A percentile compares a stretch with the other conserved stretches of the same genome.
Evolutionary conservation across 306 rosid genomes (phyloP).

Genomic region (Lupinus albus): DNA sequence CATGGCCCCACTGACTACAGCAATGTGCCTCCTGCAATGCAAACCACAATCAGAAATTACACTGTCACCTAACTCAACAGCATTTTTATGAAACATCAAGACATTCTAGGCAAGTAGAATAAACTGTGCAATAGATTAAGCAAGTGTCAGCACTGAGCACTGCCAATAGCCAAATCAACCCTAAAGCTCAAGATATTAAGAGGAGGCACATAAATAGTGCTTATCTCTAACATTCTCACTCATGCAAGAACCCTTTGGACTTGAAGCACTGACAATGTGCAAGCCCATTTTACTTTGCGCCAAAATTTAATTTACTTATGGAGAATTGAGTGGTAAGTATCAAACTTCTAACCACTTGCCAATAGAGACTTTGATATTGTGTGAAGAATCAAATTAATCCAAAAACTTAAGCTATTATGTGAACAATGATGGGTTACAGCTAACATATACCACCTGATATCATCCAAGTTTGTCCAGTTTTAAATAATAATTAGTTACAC

Average conservation of each 20-base stretch:
- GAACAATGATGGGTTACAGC: background rate
- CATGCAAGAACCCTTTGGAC: too few relatives aligned
- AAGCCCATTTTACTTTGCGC: too few relatives aligned
- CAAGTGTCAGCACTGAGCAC: background rate
- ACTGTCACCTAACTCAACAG: constrained; percentile 19
- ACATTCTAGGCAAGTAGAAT: constrained; percentile 1
- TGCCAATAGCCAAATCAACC: constrained; percentile 8
- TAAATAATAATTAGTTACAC: background rate
- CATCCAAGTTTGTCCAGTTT: constrained; percentile 8
- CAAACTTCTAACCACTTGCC: background rate
- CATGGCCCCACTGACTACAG: constrained; percentile 99
- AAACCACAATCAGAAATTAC: constrained; percentile 35
- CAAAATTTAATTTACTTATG: background rate
- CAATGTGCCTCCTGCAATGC: constrained; percentile 93
- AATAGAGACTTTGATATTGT: background rate
- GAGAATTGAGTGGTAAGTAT: background rate
- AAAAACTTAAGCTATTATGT: constrained; percentile 11
- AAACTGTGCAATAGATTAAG: constrained; percentile 3
- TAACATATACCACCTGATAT: background rate
- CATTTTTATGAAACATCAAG: constrained; percentile 12
- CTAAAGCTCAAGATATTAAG: constrained; percentile 4
- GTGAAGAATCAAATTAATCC: constrained; percentile 5
- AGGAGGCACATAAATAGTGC: background rate
- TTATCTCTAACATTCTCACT: too few relatives aligned
- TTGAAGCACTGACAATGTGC: too few relatives aligned